Evolutionary conservation across 495 filamentous ascomycete genomes (phyloP).

Genomic region (Hyaloscypha hepaticicola): DNA sequence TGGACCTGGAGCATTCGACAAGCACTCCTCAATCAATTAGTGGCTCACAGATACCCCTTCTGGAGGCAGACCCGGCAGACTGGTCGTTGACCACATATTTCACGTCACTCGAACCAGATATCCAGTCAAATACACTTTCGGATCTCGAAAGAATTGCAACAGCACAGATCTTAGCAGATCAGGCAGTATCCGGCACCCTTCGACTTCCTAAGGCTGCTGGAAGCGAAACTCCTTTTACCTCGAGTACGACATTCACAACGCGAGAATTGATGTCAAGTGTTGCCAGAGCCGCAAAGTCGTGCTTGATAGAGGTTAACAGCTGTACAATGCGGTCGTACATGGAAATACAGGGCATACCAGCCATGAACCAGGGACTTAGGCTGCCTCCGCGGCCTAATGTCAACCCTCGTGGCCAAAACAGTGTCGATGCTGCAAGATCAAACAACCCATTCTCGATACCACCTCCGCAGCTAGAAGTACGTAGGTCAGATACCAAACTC

Average conservation of each 20-base stretch:
- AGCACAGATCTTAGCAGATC: slow-evolving; percentile 62
- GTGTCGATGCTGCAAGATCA: slow-evolving; percentile 33
- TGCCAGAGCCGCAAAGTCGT: slow-evolving; percentile 20
- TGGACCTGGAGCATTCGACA: slow-evolving; percentile 27
- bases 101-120: slow-evolving; percentile 48
- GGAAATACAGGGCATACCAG: slow-evolving; percentile 53
- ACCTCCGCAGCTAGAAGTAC: slow-evolving; percentile 70
- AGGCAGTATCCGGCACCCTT: slow-evolving; percentile 49
- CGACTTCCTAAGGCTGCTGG: slow-evolving; percentile 21
- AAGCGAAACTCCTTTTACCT: not conserved
- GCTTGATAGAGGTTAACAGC: slow-evolving; percentile 35
- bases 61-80: slow-evolving; percentile 40
- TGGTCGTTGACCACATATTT: slow-evolving; percentile 48
- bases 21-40: slow-evolving; percentile 27
- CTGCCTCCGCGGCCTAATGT: slow-evolving; percentile 42
- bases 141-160: slow-evolving; percentile 55
- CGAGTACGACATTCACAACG: slow-evolving; percentile 8
- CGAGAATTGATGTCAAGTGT: slow-evolving; percentile 24
- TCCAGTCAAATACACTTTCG: slow-evolving; percentile 37
- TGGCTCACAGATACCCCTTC: slow-evolving; percentile 35
- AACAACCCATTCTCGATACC: slow-evolving; percentile 44
- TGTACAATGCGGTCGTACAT: slow-evolving; percentile 47
- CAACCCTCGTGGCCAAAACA: slow-evolving; percentile 35
- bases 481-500: slow-evolving; percentile 68
- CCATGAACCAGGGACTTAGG: slow-evolving; percentile 43